phyloP scores from a whole-genome alignment of 208 protist species.

The Crithidia mellificae region DNA sequence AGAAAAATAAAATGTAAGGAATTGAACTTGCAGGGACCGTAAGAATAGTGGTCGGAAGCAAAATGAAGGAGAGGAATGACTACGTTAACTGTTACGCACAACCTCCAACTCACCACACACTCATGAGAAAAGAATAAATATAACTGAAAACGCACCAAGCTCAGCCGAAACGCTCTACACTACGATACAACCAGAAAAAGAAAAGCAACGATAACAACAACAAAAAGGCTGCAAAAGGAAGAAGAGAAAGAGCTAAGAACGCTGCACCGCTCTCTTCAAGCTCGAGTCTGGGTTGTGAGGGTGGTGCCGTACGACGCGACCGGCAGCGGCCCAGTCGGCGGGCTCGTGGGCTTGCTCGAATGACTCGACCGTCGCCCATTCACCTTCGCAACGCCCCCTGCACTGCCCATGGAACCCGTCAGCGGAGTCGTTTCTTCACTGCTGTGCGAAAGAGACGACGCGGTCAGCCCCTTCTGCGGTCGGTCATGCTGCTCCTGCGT shows the following conservation, averaged over 20 bases:
- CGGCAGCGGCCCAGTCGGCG: background rate
- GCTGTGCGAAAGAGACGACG: background rate
- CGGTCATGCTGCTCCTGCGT: conserved; percentile 6
- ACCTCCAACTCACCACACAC: background rate
- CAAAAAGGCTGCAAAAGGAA: too few relatives aligned
- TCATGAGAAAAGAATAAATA: background rate
- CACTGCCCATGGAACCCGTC: background rate
- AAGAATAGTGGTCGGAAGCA: background rate
- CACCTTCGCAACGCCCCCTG: background rate
- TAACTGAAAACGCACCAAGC: too few relatives aligned
- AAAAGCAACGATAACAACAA: conserved; percentile 1
- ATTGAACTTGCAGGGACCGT: too few relatives aligned
- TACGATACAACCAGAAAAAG: too few relatives aligned
- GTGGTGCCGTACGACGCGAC: conserved; percentile 22
- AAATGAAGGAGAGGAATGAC: too few relatives aligned
- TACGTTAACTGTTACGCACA: background rate
- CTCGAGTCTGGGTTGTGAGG: background rate
- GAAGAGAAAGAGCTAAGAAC: background rate
- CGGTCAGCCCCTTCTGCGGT: background rate
- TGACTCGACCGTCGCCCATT: too few relatives aligned
- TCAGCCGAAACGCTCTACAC: too few relatives aligned
- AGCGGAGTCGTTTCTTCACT: conserved; percentile 21
- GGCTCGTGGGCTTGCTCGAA: background rate
- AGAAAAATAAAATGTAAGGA: too few relatives aligned
- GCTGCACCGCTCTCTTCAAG: background rate